A percentile compares a stretch with the other conserved stretches of the same genome.
Evolutionary conservation across 495 filamentous ascomycete genomes (phyloP).

Genomic region (Xylaria flabelliformis): DNA sequence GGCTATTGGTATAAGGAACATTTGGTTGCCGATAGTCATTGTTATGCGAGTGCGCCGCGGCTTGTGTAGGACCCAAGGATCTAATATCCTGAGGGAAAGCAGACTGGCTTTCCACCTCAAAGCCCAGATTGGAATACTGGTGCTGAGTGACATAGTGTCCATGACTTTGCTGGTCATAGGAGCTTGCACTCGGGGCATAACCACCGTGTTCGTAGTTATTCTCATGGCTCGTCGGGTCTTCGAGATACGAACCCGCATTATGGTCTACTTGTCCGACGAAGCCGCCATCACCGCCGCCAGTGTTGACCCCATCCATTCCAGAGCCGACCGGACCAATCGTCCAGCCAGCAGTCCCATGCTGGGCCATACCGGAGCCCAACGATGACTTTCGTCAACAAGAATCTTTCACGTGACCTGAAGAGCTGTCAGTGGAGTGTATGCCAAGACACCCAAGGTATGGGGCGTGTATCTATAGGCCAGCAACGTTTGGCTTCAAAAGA

Average conservation of each 20-base stretch:
- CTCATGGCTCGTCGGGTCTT: background rate
- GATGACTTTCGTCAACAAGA: conserved; percentile 7
- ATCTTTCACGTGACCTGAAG: conserved; percentile 24
- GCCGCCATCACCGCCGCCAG: conserved; percentile 2
- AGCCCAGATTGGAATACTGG: conserved; percentile 1
- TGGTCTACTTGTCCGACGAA: conserved; percentile 14
- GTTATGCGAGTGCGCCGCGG: conserved; percentile 11
- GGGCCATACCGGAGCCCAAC: conserved; percentile 19
- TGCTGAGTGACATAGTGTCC: conserved; percentile 2
- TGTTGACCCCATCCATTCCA: background rate
- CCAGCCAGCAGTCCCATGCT: conserved; percentile 24
- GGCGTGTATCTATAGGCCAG: conserved; percentile 18
- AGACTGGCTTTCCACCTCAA: background rate
- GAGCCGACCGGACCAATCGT: conserved; percentile 10
- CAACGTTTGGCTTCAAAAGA: background rate
- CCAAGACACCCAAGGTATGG: background rate
- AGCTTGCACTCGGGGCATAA: background rate
- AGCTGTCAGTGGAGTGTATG: conserved; percentile 24
- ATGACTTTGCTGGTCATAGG: conserved; percentile 19
- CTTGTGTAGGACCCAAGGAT: conserved; percentile 6
- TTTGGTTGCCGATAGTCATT: conserved; percentile 14
- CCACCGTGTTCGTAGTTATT: conserved; percentile 3
- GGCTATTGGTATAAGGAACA: conserved; percentile 10
- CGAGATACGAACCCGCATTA: conserved; percentile 19
- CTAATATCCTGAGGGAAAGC: conserved; percentile 2